Evolutionary conservation across 2,329 filamentous ascomycete genomes (phyloP).

Genomic region (Diaporthe aspalathi): DNA sequence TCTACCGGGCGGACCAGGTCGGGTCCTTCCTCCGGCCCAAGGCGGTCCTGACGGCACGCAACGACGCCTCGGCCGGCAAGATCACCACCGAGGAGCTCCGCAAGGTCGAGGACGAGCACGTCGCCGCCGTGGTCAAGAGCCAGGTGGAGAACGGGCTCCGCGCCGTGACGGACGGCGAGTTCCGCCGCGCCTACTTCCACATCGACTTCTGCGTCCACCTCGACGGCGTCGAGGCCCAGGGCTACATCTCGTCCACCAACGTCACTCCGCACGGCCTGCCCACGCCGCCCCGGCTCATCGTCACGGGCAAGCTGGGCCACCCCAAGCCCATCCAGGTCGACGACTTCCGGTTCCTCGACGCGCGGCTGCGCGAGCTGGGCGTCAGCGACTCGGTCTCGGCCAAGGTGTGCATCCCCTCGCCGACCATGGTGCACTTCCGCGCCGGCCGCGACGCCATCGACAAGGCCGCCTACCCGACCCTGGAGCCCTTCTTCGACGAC

Average conservation of each 20-base stretch:
- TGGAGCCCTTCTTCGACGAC: conserved; percentile 67
- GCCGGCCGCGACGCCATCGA: conserved; percentile 65
- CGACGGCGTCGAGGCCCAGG: conserved; percentile 63
- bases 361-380: conserved; percentile 53
- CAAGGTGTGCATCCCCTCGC: conserved; percentile 68
- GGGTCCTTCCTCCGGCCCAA: conserved; percentile 65
- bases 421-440: conserved; percentile 72
- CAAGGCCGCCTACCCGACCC: conserved; percentile 62
- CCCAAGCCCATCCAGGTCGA: conserved; percentile 65
- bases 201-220: conserved; percentile 68
- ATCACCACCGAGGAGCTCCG: conserved; percentile 58
- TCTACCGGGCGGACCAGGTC: conserved; percentile 66
- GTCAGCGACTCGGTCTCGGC: conserved; percentile 52
- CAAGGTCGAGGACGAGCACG: conserved; percentile 62
- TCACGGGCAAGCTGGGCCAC: conserved; percentile 65
- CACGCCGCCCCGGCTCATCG: conserved; percentile 64
- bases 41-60: conserved; percentile 60
- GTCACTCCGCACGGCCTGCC: conserved; percentile 58
- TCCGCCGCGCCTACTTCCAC: conserved; percentile 68
- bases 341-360: conserved; percentile 65
- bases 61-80: conserved; percentile 57
- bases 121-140: conserved; percentile 59
- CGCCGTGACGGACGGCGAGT: conserved; percentile 67
- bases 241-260: conserved; percentile 55
- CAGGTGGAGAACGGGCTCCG: conserved; percentile 61